Evolutionary conservation across 306 rosid species (phyloP).

Genomic region (Carpinus viminea): DNA sequence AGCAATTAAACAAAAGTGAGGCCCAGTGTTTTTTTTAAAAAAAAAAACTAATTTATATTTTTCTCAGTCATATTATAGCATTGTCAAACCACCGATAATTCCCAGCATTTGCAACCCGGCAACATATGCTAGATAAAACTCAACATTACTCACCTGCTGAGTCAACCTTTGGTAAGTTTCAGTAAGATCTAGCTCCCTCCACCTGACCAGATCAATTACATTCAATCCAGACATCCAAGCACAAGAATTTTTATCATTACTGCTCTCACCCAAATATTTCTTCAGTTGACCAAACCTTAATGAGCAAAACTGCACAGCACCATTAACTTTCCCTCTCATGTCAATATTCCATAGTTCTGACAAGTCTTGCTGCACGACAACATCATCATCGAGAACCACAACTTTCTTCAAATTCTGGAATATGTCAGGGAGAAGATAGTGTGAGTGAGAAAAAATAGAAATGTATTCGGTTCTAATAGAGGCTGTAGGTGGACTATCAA

Average conservation of each 20-base stretch:
- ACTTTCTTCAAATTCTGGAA: slow-evolving; percentile 74
- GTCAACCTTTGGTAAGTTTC: slow-evolving; percentile 58
- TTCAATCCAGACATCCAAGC: slow-evolving; percentile 97
- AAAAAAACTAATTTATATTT: not conserved
- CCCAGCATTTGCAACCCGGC: slow-evolving; percentile 1
- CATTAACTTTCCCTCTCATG: slow-evolving; percentile 87
- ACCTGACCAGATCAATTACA: slow-evolving; percentile 75
- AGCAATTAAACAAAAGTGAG: not conserved
- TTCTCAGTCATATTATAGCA: not conserved
- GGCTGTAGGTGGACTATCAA: slow-evolving; percentile 43
- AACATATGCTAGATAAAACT: slow-evolving; percentile 7
- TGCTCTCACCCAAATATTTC: slow-evolving; percentile 59
- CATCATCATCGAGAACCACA: slow-evolving; percentile 88
- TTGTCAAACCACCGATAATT: slow-evolving; percentile 17
- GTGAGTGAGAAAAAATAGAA: slow-evolving; percentile 86
- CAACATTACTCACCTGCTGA: slow-evolving; percentile 59
- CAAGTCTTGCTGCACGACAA: slow-evolving; percentile 85
- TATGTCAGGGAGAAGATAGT: slow-evolving; percentile 82
- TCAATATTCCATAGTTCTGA: slow-evolving; percentile 78
- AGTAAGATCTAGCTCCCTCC: slow-evolving; percentile 88
- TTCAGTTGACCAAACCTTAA: slow-evolving; percentile 70
- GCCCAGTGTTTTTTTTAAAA: not conserved
- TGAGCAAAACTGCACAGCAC: slow-evolving; percentile 73
- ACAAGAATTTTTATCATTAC: slow-evolving; percentile 52
- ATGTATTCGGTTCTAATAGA: slow-evolving; percentile 74